Conservation (phyloP, 257 asterid species). For the Rauvolfia tetraphylla region DNA sequence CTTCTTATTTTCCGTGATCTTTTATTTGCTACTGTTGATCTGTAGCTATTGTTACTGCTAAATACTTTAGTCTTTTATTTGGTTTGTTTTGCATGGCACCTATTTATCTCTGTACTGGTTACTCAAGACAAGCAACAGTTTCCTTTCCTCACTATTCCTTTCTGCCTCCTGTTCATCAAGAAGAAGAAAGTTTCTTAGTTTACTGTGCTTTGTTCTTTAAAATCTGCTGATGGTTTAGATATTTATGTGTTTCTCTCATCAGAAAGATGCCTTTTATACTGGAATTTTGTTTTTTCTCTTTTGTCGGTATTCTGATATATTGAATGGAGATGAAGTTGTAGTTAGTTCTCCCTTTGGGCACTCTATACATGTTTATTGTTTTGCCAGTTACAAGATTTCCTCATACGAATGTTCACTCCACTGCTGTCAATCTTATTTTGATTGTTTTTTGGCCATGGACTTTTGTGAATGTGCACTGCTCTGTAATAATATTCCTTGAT, state of each 20-base stretch:
- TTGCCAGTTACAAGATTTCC: not conserved
- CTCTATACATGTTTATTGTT: not conserved
- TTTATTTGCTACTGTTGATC: slow-evolving; percentile 1
- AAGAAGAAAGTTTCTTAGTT: not conserved
- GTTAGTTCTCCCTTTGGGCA: not conserved
- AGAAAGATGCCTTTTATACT: not conserved
- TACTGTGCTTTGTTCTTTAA: not conserved
- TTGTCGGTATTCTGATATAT: not conserved
- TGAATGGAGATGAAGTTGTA: not conserved
- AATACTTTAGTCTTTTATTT: not conserved
- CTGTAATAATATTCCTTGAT: not conserved
- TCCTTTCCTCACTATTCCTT: not conserved
- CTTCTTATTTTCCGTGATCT: not conserved
- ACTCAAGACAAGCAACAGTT: not conserved
- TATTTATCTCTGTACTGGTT: not conserved
- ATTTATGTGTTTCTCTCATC: not conserved
- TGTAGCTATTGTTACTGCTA: slow-evolving; percentile 9
- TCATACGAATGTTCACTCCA: not conserved
- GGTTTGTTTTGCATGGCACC: not conserved
- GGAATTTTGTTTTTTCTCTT: not conserved
- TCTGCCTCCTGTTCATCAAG: not conserved
- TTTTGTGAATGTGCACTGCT: not conserved
- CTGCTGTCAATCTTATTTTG: not conserved
- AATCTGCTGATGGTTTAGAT: not conserved
- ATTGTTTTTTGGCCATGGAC: not conserved